A percentile compares a stretch with the other conserved stretches of the same genome.
Evolutionary conservation across 345 rosid genomes (phyloP).

Genomic region (Salix viminalis): DNA sequence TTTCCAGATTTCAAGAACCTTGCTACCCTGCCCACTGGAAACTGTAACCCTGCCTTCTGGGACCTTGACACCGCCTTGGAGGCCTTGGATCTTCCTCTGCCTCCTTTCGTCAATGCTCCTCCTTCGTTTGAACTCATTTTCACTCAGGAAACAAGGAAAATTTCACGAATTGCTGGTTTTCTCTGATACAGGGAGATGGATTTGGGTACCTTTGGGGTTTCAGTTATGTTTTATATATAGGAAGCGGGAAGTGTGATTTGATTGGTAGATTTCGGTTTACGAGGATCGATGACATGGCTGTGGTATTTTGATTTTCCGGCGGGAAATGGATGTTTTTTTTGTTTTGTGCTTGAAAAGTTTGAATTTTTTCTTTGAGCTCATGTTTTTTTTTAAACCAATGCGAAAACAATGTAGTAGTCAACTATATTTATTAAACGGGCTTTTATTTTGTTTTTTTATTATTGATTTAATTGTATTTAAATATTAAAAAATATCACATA

Average conservation of each 20-base stretch:
- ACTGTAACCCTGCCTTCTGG: slow-evolving; percentile 64
- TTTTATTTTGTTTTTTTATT: too few species aligned
- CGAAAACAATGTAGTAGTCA: too few species aligned
- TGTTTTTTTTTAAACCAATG: too few species aligned
- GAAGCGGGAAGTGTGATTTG: background rate
- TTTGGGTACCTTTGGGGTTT: background rate
- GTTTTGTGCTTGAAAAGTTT: background rate
- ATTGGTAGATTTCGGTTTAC: slow-evolving; percentile 21
- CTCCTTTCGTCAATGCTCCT: slow-evolving; percentile 43
- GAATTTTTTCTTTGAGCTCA: background rate
- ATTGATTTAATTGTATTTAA: too few species aligned
- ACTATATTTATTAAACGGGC: too few species aligned
- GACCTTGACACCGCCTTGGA: slow-evolving; percentile 62
- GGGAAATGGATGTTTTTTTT: slow-evolving; percentile 21
- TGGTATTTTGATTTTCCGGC: slow-evolving; percentile 15
- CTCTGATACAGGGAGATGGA: background rate
- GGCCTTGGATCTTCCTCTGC: slow-evolving; percentile 64
- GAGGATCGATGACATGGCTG: slow-evolving; percentile 51
- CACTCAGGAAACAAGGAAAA: background rate
- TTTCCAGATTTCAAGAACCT: slow-evolving; percentile 69
- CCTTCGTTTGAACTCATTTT: slow-evolving; percentile 44
- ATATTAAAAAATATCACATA: too few species aligned
- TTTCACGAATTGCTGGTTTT: too few species aligned
- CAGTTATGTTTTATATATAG: slow-evolving; percentile 22
- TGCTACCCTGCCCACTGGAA: slow-evolving; percentile 65